Conservation (phyloP, 495 filamentous ascomycete genomes). For the Penicillium egyptiacum region DNA sequence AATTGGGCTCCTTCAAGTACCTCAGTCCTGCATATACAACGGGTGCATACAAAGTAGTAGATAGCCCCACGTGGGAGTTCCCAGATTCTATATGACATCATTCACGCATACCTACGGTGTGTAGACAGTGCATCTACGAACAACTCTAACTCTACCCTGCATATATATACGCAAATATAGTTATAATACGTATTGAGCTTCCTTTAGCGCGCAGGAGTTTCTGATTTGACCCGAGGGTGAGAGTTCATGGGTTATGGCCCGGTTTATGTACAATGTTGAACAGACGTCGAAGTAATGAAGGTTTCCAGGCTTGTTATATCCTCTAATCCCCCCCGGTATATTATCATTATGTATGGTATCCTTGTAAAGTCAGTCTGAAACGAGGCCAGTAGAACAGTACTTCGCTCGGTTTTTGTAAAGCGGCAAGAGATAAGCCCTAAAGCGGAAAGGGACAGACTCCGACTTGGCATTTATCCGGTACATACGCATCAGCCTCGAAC, state of each 20-base stretch:
- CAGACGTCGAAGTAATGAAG: no score
- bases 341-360: not conserved
- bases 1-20: not conserved
- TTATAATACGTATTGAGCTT: no score
- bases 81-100: not conserved
- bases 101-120: not conserved
- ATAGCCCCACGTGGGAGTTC: not conserved
- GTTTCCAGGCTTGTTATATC: not conserved
- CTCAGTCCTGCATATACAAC: slow-evolving; percentile 1
- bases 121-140: not conserved
- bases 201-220: no score
- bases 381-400: not conserved
- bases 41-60: not conserved
- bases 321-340: not conserved
- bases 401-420: not conserved
- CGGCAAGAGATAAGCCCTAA: not conserved
- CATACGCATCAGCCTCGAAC: not conserved
- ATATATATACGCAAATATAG: no score
- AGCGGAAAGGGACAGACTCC: not conserved
- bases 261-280: no score
- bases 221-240: no score
- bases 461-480: not conserved
- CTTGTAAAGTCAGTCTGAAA: not conserved
- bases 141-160: not conserved
- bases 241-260: no score